Evolutionary conservation across 2,329 filamentous ascomycete species (phyloP).

Genomic region (Beauveria brongniartii): DNA sequence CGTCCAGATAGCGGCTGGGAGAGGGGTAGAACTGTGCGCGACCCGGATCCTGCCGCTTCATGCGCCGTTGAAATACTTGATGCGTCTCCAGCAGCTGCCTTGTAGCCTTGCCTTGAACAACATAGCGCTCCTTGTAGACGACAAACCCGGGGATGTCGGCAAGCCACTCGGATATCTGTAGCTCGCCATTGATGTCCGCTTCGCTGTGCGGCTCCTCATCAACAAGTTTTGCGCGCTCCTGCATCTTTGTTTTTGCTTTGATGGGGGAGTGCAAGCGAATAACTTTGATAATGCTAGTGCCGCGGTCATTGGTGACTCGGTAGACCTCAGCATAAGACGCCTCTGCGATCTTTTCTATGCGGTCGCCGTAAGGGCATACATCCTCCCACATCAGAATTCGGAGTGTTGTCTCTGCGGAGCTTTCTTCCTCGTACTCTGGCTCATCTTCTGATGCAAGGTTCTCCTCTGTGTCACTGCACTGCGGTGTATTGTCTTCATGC

Average conservation of each 20-base stretch:
- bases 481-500: not conserved
- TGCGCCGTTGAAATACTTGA: constrained; percentile 45
- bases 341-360: constrained; percentile 56
- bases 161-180: constrained; percentile 55
- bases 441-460: constrained; percentile 12
- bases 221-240: constrained; percentile 44
- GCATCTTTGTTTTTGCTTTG: constrained; percentile 48
- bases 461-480: not conserved
- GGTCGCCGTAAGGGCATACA: constrained; percentile 43
- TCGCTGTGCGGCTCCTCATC: constrained; percentile 51
- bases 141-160: constrained; percentile 58
- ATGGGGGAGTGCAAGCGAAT: constrained; percentile 53
- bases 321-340: constrained; percentile 61
- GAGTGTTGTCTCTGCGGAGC: constrained; percentile 18
- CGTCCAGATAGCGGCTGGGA: constrained; percentile 49
- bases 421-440: not conserved
- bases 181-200: constrained; percentile 48
- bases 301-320: constrained; percentile 49
- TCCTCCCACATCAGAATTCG: constrained; percentile 48
- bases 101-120: constrained; percentile 49
- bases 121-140: constrained; percentile 55
- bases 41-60: constrained; percentile 47
- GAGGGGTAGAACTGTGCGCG: constrained; percentile 54
- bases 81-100: constrained; percentile 50
- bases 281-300: constrained; percentile 58